These are phyloP conservation scores for Fusarium zealandicum DNA, from an alignment of 2,329 filamentous ascomycete genomes.

Conservation along the genomic window DNA sequence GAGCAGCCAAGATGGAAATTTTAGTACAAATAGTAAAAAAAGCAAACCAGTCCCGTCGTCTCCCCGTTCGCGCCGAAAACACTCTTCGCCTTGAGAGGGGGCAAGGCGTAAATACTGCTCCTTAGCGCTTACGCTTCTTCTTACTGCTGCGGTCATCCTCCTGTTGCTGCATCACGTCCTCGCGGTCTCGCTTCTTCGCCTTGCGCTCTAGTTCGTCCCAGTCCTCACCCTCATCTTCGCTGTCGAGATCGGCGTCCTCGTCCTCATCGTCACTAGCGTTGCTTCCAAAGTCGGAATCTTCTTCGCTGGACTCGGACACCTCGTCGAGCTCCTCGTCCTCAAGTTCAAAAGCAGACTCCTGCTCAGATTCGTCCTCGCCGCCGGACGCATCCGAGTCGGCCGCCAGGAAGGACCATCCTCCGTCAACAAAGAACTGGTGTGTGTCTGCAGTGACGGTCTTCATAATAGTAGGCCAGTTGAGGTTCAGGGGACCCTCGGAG, in stretches of 20 bases:
- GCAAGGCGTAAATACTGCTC: neutral
- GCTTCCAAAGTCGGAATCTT: conserved; percentile 92
- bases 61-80: conserved; percentile 7
- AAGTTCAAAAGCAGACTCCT: conserved; percentile 93
- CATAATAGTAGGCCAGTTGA: conserved; percentile 99
- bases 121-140: conserved; percentile 60
- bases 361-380: conserved; percentile 78
- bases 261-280: conserved; percentile 86
- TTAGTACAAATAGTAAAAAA: conserved; percentile 30
- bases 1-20: conserved; percentile 21
- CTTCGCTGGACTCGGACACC: conserved; percentile 76
- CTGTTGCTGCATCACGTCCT: conserved; percentile 48
- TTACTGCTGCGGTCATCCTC: conserved; percentile 72
- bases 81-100: neutral
- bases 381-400: conserved; percentile 88
- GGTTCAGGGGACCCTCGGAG: conserved; percentile 92
- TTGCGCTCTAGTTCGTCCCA: conserved; percentile 96
- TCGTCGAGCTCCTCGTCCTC: conserved; percentile 86
- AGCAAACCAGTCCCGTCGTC: conserved; percentile 11
- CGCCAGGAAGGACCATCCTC: conserved; percentile 92
- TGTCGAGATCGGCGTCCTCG: conserved; percentile 68
- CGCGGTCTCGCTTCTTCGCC: conserved; percentile 83
- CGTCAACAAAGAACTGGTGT: conserved; percentile 93
- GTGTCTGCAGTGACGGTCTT: conserved; percentile 96
- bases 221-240: conserved; percentile 82